These are phyloP conservation scores for Aspergillus kassunensis DNA, from an alignment of 495 filamentous ascomycete genomes.

Conservation along the genomic window DNA sequence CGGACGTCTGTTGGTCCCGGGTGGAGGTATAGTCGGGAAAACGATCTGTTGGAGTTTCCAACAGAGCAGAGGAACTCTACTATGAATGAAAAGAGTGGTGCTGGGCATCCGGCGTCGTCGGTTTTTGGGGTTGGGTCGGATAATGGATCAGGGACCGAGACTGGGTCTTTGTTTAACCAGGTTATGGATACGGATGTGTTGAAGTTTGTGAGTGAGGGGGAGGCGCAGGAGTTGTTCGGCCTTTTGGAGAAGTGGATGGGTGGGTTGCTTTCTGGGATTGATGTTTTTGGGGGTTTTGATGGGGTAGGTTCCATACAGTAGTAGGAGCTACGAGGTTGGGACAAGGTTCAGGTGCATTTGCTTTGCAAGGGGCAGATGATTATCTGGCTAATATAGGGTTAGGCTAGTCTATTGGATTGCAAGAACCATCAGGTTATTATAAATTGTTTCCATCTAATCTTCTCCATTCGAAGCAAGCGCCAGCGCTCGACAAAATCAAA, in stretches of 20 bases:
- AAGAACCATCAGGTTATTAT: too few species aligned
- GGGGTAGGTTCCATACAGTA: too few species aligned
- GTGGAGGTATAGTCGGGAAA: background rate
- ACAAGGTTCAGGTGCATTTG: too few species aligned
- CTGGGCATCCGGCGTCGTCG: background rate
- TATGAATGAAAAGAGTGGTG: background rate
- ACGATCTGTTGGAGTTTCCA: background rate
- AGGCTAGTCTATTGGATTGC: background rate
- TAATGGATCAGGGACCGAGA: background rate
- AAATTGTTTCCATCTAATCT: conserved; percentile 1
- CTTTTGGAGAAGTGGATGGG: background rate
- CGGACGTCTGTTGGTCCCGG: background rate
- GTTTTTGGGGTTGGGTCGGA: background rate
- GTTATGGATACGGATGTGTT: background rate
- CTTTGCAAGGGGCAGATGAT: too few species aligned
- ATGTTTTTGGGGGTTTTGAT: background rate
- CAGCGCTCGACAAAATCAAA: conserved; percentile 21
- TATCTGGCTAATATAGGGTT: background rate
- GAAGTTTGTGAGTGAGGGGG: background rate
- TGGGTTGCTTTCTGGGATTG: background rate
- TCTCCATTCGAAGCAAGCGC: conserved; percentile 4
- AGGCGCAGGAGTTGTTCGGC: background rate
- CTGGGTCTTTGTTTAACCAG: background rate
- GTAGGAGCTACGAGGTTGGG: too few species aligned
- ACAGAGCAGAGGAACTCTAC: too few species aligned